Percentiles rank a stretch among this genome's conserved stretches.
These are phyloP conservation scores for Leccinum broughii DNA, from an alignment of 768 basidiomycete genomes.

Conservation along the genomic window DNA sequence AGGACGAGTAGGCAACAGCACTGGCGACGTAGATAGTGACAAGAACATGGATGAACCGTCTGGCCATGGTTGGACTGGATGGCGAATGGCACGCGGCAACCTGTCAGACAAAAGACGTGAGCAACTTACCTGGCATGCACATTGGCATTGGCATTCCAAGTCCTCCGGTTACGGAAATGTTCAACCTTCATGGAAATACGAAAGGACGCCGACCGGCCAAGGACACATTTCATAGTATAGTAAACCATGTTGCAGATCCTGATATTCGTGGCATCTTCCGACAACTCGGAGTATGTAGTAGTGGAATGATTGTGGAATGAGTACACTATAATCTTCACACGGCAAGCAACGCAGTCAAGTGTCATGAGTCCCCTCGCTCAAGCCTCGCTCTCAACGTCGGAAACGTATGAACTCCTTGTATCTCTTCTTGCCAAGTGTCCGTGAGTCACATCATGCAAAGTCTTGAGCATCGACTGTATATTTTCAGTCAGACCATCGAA, in stretches of 20 bases:
- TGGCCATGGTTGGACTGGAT: conserved; percentile 11
- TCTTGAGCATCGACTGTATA: not conserved
- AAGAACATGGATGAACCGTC: conserved; percentile 17
- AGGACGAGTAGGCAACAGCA: conserved; percentile 35
- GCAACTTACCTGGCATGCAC: not conserved
- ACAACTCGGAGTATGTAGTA: not conserved
- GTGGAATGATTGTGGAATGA: not conserved
- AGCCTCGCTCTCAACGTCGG: not conserved
- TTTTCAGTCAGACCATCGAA: conserved; percentile 47
- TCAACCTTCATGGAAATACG: not conserved
- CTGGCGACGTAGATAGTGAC: conserved; percentile 24
- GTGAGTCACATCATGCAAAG: conserved; percentile 20
- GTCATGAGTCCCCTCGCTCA: conserved; percentile 3
- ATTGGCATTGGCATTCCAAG: conserved; percentile 16
- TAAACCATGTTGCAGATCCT: not conserved
- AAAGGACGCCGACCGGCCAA: not conserved
- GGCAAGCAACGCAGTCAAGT: not conserved
- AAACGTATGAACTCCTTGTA: conserved; percentile 24
- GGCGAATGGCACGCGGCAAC: not conserved
- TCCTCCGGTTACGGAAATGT: conserved; percentile 1
- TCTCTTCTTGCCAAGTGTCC: conserved; percentile 26
- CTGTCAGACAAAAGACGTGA: not conserved
- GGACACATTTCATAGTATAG: not conserved
- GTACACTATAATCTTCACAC: not conserved
- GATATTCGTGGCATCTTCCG: not conserved